Evolutionary conservation across 495 filamentous ascomycete species (phyloP).

Genomic region (Chaetomium cochliodes): DNA sequence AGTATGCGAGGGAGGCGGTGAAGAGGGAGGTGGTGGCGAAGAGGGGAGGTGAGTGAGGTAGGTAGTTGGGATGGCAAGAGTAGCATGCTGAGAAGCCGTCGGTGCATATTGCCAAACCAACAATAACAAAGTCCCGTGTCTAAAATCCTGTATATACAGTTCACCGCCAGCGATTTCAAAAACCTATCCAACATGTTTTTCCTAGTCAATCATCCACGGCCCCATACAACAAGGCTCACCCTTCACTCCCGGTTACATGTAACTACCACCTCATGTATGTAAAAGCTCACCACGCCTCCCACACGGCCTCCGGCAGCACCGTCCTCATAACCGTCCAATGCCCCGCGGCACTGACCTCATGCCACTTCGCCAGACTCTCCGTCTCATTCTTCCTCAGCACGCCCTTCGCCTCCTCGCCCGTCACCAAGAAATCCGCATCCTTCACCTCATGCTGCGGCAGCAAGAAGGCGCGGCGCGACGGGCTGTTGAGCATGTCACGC

Average conservation of each 20-base stretch:
- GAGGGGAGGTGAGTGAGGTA: conserved; percentile 24
- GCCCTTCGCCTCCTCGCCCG: conserved; percentile 39
- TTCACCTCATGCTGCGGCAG: conserved; percentile 72
- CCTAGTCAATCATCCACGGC: too few species aligned
- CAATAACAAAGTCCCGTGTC: not conserved
- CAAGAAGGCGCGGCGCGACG: conserved; percentile 65
- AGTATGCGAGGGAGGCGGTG: conserved; percentile 54
- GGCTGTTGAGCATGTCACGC: conserved; percentile 69
- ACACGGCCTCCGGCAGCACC: conserved; percentile 74
- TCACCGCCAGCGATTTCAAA: not conserved
- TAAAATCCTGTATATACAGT: not conserved
- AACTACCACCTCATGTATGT: too few species aligned
- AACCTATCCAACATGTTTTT: not conserved
- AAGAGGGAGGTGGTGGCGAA: conserved; percentile 31
- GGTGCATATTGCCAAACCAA: not conserved
- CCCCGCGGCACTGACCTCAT: conserved; percentile 68
- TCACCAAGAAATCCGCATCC: conserved; percentile 41
- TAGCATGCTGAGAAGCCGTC: too few species aligned
- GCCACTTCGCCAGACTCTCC: conserved; percentile 62
- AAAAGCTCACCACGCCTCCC: conserved; percentile 76
- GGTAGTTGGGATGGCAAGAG: too few species aligned
- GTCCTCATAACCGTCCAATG: conserved; percentile 92
- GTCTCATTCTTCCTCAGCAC: conserved; percentile 58
- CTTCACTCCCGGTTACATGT: too few species aligned
- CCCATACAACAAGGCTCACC: not conserved